A percentile compares a stretch with the other conserved stretches of the same genome.
phyloP scores from a whole-genome alignment of 2,329 filamentous ascomycete genomes.

The Nothopassalora personata region DNA sequence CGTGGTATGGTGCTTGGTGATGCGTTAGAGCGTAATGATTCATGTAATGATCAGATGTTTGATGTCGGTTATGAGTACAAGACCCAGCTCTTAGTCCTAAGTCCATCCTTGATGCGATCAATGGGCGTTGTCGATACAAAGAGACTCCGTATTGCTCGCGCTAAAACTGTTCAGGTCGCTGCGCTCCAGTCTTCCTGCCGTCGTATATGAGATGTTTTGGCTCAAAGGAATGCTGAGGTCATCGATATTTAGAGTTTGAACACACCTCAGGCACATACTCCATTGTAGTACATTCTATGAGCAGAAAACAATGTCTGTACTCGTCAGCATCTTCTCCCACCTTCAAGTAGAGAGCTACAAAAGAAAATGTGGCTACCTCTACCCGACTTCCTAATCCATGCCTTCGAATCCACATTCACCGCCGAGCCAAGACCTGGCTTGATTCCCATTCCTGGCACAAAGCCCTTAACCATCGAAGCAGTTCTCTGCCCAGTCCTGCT shows the following conservation, averaged over 20 bases:
- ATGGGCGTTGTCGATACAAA: no score
- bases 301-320: background rate
- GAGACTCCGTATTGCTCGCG: no score
- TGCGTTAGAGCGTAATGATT: background rate
- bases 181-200: no score
- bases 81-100: no score
- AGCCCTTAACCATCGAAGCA: conserved; percentile 36
- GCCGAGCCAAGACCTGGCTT: conserved; percentile 35
- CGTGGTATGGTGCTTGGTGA: background rate
- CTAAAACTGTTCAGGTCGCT: no score
- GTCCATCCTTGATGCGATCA: no score
- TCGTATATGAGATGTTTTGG: background rate
- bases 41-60: background rate
- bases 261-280: background rate
- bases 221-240: background rate
- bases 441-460: conserved; percentile 39
- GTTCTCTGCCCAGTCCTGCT: conserved; percentile 38
- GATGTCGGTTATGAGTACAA: background rate
- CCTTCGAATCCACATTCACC: conserved; percentile 16
- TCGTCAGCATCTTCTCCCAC: background rate
- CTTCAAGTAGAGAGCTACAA: no score
- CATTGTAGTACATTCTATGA: background rate
- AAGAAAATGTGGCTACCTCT: conserved; percentile 6
- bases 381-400: conserved; percentile 22
- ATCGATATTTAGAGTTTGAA: background rate